Base-by-base conservation (phyloP, 140 eudicot genomes). In the Senecio squalidus region DNA sequence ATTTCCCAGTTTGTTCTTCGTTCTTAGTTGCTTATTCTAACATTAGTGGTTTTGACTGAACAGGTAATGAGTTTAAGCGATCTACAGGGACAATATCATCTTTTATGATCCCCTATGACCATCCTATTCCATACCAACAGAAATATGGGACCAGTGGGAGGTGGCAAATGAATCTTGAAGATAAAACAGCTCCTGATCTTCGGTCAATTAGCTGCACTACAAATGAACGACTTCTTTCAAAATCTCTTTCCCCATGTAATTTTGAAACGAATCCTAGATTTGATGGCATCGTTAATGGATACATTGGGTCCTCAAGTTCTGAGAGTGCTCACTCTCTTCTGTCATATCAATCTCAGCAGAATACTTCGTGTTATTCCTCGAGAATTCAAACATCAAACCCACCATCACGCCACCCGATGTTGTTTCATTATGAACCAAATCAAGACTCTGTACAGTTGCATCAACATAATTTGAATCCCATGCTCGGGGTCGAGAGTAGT, bases 271-370 rank as follows among this genome's bases (percentile, higher is more conserved):
- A 60, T 11, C 66, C 53, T 28, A 2, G 53, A 46, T n/a, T n/a
- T n/a, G n/a, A n/a, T n/a, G n/a, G n/a, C n/a, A 25, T 41, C 40
- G 0, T 41, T 4, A 60, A 41, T 13, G 34, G 36, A n/a, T 54
- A 14, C 25, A n/a, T 30, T 9, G 5, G 60, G 60, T 11, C 41
- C 60, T 54, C 41, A 8, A 23, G 66, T 40, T 41, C 66, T n/a
- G 66, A 6, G 50, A 40, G 66, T 60, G 66, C 39, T 60, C 54
- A 11, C 66, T 60, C 66, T 60, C 66, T 60, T 60, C 66, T 60
- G 66, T 60, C 65, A 58, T 39, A 34, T 41, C 60, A 54, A n/a
- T 27, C 60, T 21, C n/a, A n/a, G n/a, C n/a, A n/a, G n/a, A n/a
- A n/a, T n/a, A n/a, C n/a, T n/a, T n/a, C n/a, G n/a, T n/a, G n/a